Evolutionary conservation across 305 asterid genomes (phyloP).

Genomic region (Ajuga reptans): DNA sequence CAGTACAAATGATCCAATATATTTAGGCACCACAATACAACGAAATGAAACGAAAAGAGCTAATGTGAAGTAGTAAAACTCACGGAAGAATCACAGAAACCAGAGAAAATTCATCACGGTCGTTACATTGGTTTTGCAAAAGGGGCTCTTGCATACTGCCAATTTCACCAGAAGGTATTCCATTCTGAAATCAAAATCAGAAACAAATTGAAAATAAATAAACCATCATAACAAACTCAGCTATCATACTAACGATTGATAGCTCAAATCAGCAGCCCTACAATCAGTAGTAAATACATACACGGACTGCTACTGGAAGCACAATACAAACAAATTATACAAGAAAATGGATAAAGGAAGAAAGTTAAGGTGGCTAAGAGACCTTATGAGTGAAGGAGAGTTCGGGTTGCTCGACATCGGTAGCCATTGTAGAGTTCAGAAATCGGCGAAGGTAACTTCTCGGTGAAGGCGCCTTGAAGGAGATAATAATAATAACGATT

Average conservation of each 20-base stretch:
- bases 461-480: neutral
- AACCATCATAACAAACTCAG: neutral
- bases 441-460: neutral
- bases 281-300: neutral
- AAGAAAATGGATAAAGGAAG: neutral
- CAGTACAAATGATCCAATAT: neutral
- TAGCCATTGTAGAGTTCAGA: slow-evolving; percentile 24
- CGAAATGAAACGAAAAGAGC: neutral
- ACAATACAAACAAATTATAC: neutral
- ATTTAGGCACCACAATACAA: neutral
- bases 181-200: slow-evolving; percentile 29
- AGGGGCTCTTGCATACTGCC: slow-evolving; percentile 43
- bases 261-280: neutral
- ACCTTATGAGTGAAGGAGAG: slow-evolving; percentile 23
- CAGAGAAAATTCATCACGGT: slow-evolving; percentile 43
- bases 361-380: neutral
- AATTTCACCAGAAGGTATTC: slow-evolving; percentile 29
- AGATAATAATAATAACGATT: neutral
- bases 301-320: neutral
- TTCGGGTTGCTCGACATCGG: slow-evolving; percentile 27
- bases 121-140: slow-evolving; percentile 21
- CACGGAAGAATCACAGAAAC: slow-evolving; percentile 60
- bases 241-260: neutral
- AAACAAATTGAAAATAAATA: neutral
- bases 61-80: slow-evolving; percentile 22